These are phyloP conservation scores for Albugo candida DNA, from an alignment of 352 stramenopile species.

Conservation along the genomic window DNA sequence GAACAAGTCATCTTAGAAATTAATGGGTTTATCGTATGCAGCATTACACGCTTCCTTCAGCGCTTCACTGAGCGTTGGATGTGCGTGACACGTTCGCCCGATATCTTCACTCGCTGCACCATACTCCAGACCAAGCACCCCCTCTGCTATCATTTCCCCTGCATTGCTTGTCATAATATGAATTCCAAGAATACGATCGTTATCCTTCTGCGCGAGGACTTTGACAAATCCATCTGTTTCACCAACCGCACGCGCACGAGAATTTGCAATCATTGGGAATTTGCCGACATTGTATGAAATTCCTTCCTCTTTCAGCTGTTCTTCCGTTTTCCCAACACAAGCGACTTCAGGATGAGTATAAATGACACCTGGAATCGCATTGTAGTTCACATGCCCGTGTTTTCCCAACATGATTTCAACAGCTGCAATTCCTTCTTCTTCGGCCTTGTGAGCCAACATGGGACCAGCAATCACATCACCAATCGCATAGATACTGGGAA, in stretches of 20 bases:
- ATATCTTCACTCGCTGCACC: constrained; percentile 96
- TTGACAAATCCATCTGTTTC: constrained; percentile 95
- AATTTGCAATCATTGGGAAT: constrained; percentile 98
- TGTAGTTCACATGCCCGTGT: constrained; percentile 98
- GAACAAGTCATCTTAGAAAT: constrained; percentile 81
- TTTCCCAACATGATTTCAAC: constrained; percentile 94
- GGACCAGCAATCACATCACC: constrained; percentile 95
- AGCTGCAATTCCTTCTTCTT: constrained; percentile 97
- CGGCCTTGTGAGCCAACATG: constrained; percentile 99
- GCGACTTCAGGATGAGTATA: constrained; percentile 96
- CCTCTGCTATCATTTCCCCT: constrained; percentile 98
- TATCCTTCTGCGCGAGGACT: constrained; percentile 93
- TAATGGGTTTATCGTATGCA: constrained; percentile 97
- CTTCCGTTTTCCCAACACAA: constrained; percentile 93
- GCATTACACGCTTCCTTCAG: constrained; percentile 98
- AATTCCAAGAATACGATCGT: constrained; percentile 95
- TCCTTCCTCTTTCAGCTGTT: constrained; percentile 91
- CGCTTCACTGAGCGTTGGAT: constrained; percentile 95
- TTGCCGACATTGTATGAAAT: constrained; percentile 92
- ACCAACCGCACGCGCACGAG: constrained; percentile 84
- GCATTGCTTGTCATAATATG: constrained; percentile 99
- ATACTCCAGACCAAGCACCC: constrained; percentile 97
- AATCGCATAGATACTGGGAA: constrained; percentile 91
- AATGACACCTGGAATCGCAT: constrained; percentile 96
- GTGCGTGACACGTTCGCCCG: constrained; percentile 95